Conservation (phyloP, 345 rosid genomes). For the Cardamine occulta region DNA sequence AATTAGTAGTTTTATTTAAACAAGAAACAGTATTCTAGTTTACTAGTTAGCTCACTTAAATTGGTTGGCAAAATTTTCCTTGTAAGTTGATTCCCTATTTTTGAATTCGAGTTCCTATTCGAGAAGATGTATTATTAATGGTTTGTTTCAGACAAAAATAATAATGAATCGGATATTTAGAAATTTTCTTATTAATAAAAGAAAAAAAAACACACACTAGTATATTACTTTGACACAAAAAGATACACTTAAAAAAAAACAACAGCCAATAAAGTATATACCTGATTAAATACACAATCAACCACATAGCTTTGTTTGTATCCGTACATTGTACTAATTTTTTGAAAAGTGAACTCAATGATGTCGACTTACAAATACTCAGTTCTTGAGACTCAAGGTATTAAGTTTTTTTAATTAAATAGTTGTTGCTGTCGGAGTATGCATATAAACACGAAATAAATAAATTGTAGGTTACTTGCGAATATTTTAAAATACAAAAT, state of each 20-base stretch:
- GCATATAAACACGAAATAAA: neutral
- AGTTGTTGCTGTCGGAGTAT: neutral
- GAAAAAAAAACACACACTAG: neutral
- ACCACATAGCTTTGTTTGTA: conserved; percentile 13
- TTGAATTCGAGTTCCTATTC: neutral
- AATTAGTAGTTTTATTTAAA: neutral
- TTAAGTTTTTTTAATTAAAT: neutral
- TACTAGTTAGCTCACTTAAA: neutral
- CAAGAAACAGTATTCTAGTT: neutral
- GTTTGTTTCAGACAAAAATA: neutral
- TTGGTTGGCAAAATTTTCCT: neutral
- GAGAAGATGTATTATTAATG: neutral
- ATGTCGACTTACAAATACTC: conserved; percentile 26
- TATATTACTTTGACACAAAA: neutral
- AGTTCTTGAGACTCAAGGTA: conserved; percentile 8
- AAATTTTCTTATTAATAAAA: neutral
- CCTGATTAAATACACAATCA: conserved; percentile 9
- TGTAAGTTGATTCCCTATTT: neutral
- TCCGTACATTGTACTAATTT: conserved; percentile 16
- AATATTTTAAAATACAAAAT: neutral
- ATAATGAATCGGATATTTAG: neutral
- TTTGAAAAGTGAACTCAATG: neutral
- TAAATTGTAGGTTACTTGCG: neutral
- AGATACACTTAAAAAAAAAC: neutral
- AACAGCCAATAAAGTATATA: neutral